phyloP scores from a whole-genome alignment of 2,329 filamentous ascomycete genomes.

The Colletotrichum musicola region DNA sequence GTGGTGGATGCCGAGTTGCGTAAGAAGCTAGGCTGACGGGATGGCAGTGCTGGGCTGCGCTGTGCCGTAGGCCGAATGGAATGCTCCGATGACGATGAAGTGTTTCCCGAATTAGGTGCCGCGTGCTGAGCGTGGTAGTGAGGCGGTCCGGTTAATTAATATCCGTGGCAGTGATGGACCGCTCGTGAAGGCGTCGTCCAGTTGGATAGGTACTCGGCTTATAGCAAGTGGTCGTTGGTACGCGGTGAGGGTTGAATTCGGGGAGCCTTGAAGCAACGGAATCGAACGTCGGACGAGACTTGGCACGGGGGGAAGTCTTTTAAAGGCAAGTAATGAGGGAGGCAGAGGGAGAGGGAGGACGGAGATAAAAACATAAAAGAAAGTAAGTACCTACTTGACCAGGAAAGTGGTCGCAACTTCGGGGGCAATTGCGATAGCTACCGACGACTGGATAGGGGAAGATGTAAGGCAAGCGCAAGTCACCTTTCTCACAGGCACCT shows the following conservation, averaged over 20 bases:
- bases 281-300: constrained; percentile 2
- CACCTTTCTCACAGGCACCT: no score
- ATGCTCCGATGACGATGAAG: neutral
- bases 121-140: neutral
- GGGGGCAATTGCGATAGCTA: constrained; percentile 8
- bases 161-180: neutral
- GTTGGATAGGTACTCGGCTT: no score
- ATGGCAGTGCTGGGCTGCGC: constrained; percentile 20
- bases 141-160: no score
- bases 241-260: neutral
- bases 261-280: constrained; percentile 4
- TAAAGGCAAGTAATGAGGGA: neutral
- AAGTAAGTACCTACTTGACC: neutral
- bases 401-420: neutral
- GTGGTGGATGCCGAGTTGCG: constrained; percentile 7
- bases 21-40: neutral
- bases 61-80: neutral
- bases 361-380: neutral
- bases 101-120: neutral
- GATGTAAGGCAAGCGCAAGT: no score
- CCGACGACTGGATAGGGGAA: no score
- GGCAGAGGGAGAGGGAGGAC: neutral
- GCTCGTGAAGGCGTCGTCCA: neutral
- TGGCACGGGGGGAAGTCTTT: constrained; percentile 22
- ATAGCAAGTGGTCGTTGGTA: no score